Base-by-base conservation (phyloP, 1,139 yeast species). In the Nadsonia commutata region DNA sequence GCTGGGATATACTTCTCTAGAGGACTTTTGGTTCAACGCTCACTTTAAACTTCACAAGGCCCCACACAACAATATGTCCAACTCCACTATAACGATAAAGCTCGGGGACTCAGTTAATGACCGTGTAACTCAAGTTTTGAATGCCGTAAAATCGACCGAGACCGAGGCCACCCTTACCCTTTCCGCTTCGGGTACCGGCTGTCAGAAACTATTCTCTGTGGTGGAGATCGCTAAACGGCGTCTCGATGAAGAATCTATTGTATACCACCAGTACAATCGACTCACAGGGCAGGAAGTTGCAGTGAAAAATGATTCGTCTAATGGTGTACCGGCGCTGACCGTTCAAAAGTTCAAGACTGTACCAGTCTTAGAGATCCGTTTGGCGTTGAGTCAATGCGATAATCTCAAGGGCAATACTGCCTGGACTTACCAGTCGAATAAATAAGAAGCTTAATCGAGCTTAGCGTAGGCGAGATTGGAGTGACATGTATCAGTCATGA, bases 301-400 rank as follows among this genome's bases (percentile, higher is more conserved):
- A 27, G n/a, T 27, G 16, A 13, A 27, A 16, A 6, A 13, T 11
- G 5, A 13, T 5, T 13, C 33, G 4, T 8, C 33, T 11, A 13
- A 4, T 3, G 13, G 13, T 16, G 16, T 3, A 11, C 33, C 33
- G 3, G 33, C 33, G 9, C 13, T 27, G 13, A 9, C 16, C 8
- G 4, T 13, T 27, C 33, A 16, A 4, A 13, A 23, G 20, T 39
- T 13, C 8, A 39, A 16, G 19, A 21, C 44, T 3, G 18, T 39
- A 17, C 46, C 43, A 18, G 42, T 40, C 20, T 41, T 44, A 5
- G 40, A 36, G 11, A 20, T 20, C 9, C 36, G 40, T 18, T 27
- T 47, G 17, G 36, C 41, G 3, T 39, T 46, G 1, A 17, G 18
- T 2, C 23, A 33, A 19, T 13, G 36, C 13, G n/a, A 27, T 8